phyloP scores from a whole-genome alignment of 805 yeast genomes.

The Candida maris region DNA sequence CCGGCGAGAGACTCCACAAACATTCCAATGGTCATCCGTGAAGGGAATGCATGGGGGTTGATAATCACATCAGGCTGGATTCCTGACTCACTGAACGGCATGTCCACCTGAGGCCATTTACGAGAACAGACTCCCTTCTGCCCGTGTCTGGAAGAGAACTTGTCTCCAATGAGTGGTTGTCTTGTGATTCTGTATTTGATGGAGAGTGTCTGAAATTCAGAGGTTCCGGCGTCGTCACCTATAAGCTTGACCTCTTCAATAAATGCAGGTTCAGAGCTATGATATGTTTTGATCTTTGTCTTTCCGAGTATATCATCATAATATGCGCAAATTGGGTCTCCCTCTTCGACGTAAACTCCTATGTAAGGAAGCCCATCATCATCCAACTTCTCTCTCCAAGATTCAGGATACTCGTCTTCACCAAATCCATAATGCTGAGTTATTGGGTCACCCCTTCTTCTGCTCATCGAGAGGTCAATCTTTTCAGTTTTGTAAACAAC shows the following conservation, averaged over 20 bases:
- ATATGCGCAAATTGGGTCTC: constrained; percentile 93
- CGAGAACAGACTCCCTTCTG: constrained; percentile 98
- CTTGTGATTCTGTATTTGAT: constrained; percentile 89
- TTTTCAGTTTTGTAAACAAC: constrained; percentile 93
- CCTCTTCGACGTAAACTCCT: constrained; percentile 86
- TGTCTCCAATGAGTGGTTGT: constrained; percentile 94
- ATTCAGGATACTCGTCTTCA: constrained; percentile 84
- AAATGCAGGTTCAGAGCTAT: constrained; percentile 90
- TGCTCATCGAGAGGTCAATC: constrained; percentile 70
- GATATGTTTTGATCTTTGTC: constrained; percentile 89
- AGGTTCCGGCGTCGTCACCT: constrained; percentile 75
- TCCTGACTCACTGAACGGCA: constrained; percentile 96
- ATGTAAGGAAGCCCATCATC: constrained; percentile 89
- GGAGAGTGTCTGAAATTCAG: constrained; percentile 79
- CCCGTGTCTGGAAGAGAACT: constrained; percentile 96
- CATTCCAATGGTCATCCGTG: constrained; percentile 99
- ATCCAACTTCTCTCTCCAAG: constrained; percentile 85
- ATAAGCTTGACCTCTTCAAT: constrained; percentile 92
- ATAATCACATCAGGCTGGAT: constrained; percentile 97
- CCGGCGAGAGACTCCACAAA: constrained; percentile 98
- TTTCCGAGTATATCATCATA: constrained; percentile 87
- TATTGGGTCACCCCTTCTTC: constrained; percentile 91
- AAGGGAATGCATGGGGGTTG: constrained; percentile 99
- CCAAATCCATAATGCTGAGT: constrained; percentile 96
- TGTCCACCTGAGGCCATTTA: constrained; percentile 94